phyloP scores from a whole-genome alignment of 768 basidiomycete species.

The Suillus bovinus region DNA sequence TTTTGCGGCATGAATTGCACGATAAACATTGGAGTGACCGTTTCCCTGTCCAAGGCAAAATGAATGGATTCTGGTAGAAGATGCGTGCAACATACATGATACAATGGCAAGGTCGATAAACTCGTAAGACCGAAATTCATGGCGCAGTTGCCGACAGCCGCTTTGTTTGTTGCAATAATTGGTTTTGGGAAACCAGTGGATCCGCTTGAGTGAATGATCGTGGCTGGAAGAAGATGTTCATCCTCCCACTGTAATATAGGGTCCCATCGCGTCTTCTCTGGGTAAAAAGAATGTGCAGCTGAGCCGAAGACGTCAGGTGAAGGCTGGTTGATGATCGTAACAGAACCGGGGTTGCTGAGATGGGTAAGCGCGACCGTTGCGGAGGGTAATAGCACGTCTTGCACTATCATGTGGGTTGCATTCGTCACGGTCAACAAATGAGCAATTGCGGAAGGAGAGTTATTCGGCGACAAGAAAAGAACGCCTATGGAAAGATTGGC shows the following conservation, averaged over 20 bases:
- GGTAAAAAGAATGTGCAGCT: constrained; percentile 15
- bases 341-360: constrained; percentile 21
- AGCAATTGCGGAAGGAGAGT: constrained; percentile 47
- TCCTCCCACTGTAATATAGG: constrained; percentile 20
- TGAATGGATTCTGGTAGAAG: not conserved
- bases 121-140: constrained; percentile 28
- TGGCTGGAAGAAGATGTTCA: constrained; percentile 22
- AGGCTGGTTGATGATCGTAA: constrained; percentile 26
- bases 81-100: constrained; percentile 25
- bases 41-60: constrained; percentile 15
- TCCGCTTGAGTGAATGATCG: constrained; percentile 29
- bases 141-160: constrained; percentile 35
- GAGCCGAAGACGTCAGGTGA: constrained; percentile 17
- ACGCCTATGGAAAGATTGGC: constrained; percentile 17
- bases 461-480: constrained; percentile 43
- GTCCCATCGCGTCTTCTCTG: constrained; percentile 26
- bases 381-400: constrained; percentile 16
- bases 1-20: constrained; percentile 43
- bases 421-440: constrained; percentile 38
- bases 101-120: constrained; percentile 32
- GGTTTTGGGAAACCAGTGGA: constrained; percentile 52
- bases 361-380: constrained; percentile 19
- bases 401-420: constrained; percentile 24
- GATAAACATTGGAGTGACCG: constrained; percentile 32
- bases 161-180: constrained; percentile 38